Conservation (phyloP, 1,139 yeast genomes). For the Saccharomyces hybrid region DNA sequence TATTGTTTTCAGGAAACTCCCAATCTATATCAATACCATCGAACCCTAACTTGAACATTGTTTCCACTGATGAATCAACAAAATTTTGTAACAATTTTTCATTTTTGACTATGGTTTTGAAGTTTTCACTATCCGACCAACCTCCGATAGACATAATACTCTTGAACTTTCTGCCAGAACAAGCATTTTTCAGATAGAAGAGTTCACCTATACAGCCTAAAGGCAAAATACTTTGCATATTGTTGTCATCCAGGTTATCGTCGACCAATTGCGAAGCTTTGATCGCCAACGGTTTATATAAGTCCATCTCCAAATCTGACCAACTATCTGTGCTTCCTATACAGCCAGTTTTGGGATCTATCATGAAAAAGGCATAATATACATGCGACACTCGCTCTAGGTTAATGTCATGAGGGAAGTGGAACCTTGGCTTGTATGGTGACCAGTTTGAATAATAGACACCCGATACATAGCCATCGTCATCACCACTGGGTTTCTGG, state of each 20-base stretch:
- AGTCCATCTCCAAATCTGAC: conserved; percentile 53
- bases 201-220: conserved; percentile 54
- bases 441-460: conserved; percentile 62
- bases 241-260: background rate
- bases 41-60: conserved; percentile 51
- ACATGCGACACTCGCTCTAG: conserved; percentile 51
- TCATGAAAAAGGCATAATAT: conserved; percentile 66
- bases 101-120: conserved; percentile 41
- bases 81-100: conserved; percentile 39
- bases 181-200: conserved; percentile 37
- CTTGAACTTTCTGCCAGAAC: conserved; percentile 42
- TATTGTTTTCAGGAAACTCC: conserved; percentile 64
- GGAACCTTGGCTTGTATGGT: conserved; percentile 50
- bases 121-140: conserved; percentile 56
- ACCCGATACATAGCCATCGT: conserved; percentile 23
- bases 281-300: conserved; percentile 19
- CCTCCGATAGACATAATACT: conserved; percentile 81
- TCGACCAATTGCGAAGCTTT: conserved; percentile 1
- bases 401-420: conserved; percentile 60
- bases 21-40: conserved; percentile 94
- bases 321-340: conserved; percentile 53
- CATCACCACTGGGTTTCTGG: background rate
- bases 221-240: conserved; percentile 13
- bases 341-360: conserved; percentile 47
- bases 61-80: conserved; percentile 41